Conservation (phyloP, 129 eudicot genomes). For the Artemisia tridentata region DNA sequence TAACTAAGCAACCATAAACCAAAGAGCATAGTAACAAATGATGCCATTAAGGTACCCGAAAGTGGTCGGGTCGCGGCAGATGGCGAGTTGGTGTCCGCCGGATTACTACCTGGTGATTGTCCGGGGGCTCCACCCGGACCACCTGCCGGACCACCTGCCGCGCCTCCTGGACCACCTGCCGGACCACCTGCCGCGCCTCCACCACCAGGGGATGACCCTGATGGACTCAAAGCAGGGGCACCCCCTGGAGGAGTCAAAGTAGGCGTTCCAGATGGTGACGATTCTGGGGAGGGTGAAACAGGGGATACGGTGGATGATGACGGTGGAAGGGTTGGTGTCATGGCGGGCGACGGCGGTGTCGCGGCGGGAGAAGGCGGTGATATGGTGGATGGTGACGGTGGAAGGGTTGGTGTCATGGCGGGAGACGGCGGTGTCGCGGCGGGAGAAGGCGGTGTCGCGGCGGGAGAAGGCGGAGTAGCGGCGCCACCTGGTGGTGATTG, state of each 20-base stretch:
- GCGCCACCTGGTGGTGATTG: constrained; percentile 27
- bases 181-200: constrained; percentile 7
- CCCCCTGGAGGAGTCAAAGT: constrained; percentile 13
- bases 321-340: constrained; percentile 9
- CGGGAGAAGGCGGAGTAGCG: constrained; percentile 28
- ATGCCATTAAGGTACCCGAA: constrained; percentile 8
- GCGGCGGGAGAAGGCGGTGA: neutral
- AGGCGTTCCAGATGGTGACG: constrained; percentile 20
- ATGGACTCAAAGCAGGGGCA: constrained; percentile 11
- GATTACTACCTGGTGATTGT: constrained; percentile 5
- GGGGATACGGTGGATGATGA: constrained; percentile 14
- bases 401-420: neutral
- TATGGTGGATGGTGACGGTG: neutral
- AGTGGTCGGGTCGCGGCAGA: constrained; percentile 1
- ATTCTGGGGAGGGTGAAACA: neutral
- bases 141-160: neutral
- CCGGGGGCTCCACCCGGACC: neutral
- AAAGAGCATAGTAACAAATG: constrained; percentile 12
- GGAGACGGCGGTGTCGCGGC: constrained; percentile 21
- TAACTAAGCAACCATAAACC: constrained; percentile 11
- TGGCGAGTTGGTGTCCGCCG: constrained; percentile 15
- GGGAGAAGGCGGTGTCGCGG: constrained; percentile 13
- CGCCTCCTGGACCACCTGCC: neutral
- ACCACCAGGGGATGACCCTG: constrained; percentile 5
- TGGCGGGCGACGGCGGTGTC: neutral